phyloP scores from a whole-genome alignment of 148 eudicot genomes.

The Euryodendron excelsum region DNA sequence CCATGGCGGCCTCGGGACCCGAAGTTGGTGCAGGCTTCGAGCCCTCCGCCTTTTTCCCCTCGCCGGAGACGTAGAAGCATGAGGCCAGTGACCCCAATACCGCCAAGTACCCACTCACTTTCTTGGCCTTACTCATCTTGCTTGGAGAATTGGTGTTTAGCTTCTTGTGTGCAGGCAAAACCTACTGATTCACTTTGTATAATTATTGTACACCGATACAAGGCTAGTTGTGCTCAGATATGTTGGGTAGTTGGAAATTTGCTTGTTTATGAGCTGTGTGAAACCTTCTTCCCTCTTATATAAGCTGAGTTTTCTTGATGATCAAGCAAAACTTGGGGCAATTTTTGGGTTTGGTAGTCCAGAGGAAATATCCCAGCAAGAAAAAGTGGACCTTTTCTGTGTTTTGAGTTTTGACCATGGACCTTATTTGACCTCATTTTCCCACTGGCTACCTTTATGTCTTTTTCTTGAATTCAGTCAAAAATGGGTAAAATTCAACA shows the following conservation, averaged over 20 bases:
- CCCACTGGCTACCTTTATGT: too few relatives aligned
- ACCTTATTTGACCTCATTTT: background rate
- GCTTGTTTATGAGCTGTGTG: background rate
- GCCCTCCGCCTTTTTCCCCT: too few relatives aligned
- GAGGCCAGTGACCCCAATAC: conserved; percentile 2
- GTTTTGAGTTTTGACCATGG: background rate
- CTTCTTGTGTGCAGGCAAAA: too few relatives aligned
- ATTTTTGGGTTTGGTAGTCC: background rate
- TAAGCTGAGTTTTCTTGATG: conserved; percentile 9
- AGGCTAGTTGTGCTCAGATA: too few relatives aligned
- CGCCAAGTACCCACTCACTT: background rate
- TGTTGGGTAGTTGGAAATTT: background rate
- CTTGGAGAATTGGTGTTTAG: background rate
- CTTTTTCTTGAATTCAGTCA: too few relatives aligned
- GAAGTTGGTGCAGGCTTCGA: too few relatives aligned
- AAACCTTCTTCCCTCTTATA: conserved; percentile 4
- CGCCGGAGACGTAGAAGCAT: conserved; percentile 12
- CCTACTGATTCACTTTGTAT: too few relatives aligned
- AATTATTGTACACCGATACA: background rate
- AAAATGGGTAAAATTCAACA: too few relatives aligned
- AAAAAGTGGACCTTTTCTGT: background rate
- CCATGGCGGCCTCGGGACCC: too few relatives aligned
- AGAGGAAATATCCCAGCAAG: conserved; percentile 3
- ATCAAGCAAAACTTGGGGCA: background rate
- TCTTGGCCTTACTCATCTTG: conserved; percentile 12